A percentile compares a stretch with the other conserved stretches of the same genome.
Conservation (phyloP, 768 basidiomycete genomes). For the Mycena olivaceomarginata region DNA sequence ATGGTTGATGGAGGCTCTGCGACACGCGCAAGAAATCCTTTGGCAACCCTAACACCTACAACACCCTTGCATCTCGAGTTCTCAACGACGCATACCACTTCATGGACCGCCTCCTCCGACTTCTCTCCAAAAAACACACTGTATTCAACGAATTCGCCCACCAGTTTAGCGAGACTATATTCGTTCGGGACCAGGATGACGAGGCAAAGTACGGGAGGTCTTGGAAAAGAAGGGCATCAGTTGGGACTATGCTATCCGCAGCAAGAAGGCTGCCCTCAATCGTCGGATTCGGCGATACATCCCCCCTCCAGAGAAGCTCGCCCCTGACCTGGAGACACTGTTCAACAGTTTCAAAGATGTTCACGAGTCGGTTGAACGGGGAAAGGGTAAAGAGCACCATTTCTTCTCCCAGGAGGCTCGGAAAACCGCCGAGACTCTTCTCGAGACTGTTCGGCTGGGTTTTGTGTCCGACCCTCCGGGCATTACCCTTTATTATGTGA, state of each 20-base stretch:
- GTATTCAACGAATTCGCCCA: not conserved
- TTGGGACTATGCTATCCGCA: too few relatives aligned
- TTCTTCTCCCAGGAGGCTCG: conserved; percentile 2
- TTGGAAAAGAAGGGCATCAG: too few relatives aligned
- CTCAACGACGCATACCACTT: conserved; percentile 25
- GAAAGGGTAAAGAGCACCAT: not conserved
- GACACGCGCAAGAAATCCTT: not conserved
- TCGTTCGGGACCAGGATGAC: too few relatives aligned
- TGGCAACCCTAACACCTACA: not conserved
- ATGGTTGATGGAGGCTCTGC: not conserved
- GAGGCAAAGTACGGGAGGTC: too few relatives aligned
- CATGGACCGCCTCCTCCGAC: conserved; percentile 31
- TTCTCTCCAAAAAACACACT: conserved; percentile 20
- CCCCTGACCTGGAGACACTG: too few relatives aligned
- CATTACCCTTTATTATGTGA: not conserved
- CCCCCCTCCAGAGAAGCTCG: too few relatives aligned
- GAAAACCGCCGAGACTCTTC: not conserved
- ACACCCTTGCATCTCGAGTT: conserved; percentile 2
- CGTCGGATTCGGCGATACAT: too few relatives aligned
- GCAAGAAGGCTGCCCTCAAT: too few relatives aligned
- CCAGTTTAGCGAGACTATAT: too few relatives aligned
- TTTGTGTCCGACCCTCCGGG: not conserved
- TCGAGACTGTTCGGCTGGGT: not conserved
- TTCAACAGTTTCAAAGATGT: too few relatives aligned
- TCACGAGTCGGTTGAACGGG: too few relatives aligned